A percentile compares a stretch with the other conserved stretches of the same genome.
Evolutionary conservation across 495 filamentous ascomycete genomes (phyloP).

Genomic region (Penicillium angulare): DNA sequence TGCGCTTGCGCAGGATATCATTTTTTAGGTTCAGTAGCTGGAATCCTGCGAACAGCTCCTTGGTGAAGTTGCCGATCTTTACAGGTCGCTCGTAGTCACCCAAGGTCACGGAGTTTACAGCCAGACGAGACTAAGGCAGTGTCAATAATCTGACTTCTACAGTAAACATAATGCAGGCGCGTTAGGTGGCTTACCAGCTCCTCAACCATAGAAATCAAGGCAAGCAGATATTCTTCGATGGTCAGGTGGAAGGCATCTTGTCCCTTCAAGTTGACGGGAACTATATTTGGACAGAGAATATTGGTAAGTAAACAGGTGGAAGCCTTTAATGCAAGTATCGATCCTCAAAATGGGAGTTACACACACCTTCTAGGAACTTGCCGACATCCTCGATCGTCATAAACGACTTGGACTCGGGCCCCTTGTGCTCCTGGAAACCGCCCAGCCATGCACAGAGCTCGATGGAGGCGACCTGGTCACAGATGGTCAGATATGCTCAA

Average conservation of each 20-base stretch:
- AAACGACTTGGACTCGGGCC: conserved; percentile 48
- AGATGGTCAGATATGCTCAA: background rate
- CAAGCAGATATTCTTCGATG: conserved; percentile 93
- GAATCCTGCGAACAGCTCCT: conserved; percentile 92
- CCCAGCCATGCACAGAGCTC: conserved; percentile 78
- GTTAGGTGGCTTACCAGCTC: conserved; percentile 61
- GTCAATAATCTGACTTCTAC: background rate
- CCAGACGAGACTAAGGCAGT: conserved; percentile 63
- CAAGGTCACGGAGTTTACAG: conserved; percentile 94
- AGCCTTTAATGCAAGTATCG: too few relatives aligned
- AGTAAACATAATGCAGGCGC: background rate
- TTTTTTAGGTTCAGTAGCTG: conserved; percentile 98
- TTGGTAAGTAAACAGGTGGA: too few relatives aligned
- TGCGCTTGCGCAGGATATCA: conserved; percentile 80
- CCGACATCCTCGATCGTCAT: conserved; percentile 88
- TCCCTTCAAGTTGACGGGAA: conserved; percentile 93
- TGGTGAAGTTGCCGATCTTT: conserved; percentile 87
- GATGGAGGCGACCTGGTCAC: conserved; percentile 58
- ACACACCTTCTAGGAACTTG: conserved; percentile 65
- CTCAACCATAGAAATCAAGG: conserved; percentile 80
- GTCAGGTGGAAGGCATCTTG: conserved; percentile 89
- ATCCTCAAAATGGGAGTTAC: background rate
- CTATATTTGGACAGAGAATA: conserved; percentile 40
- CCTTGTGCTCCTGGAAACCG: conserved; percentile 51
- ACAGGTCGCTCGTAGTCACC: conserved; percentile 82